Percentiles rank a stretch among this genome's conserved stretches.
Evolutionary conservation across 352 stramenopile genomes (phyloP).

Genomic region (Pythium oligandrum): DNA sequence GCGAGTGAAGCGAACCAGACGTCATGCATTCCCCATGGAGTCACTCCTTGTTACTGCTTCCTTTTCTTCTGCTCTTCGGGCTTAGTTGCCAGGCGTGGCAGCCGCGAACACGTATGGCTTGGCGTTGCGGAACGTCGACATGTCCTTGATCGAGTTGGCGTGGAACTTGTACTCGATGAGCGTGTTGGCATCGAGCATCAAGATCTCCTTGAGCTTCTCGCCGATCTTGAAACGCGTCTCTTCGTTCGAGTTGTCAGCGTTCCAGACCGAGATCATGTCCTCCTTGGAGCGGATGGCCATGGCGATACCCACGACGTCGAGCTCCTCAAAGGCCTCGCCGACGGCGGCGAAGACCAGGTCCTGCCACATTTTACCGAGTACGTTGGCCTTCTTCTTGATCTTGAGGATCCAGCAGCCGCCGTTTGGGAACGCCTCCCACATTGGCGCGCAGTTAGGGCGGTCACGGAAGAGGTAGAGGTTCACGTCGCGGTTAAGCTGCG

Average conservation of each 20-base stretch:
- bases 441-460: slow-evolving; percentile 78
- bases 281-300: slow-evolving; percentile 93
- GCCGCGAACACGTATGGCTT: slow-evolving; percentile 90
- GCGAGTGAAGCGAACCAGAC: neutral
- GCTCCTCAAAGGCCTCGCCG: slow-evolving; percentile 89
- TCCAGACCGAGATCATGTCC: slow-evolving; percentile 93
- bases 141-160: slow-evolving; percentile 90
- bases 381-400: slow-evolving; percentile 93
- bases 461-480: slow-evolving; percentile 94
- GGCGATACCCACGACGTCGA: slow-evolving; percentile 90
- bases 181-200: slow-evolving; percentile 92
- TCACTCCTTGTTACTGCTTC: neutral
- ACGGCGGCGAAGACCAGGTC: slow-evolving; percentile 91
- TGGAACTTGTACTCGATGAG: slow-evolving; percentile 95
- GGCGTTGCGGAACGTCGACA: slow-evolving; percentile 92
- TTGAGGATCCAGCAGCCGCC: slow-evolving; percentile 94
- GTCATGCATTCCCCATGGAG: neutral
- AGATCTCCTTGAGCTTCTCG: slow-evolving; percentile 92
- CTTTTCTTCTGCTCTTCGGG: neutral
- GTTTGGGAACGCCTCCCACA: slow-evolving; percentile 91
- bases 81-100: slow-evolving; percentile 45
- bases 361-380: slow-evolving; percentile 94
- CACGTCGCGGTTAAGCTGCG: slow-evolving; percentile 86
- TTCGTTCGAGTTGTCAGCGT: slow-evolving; percentile 90
- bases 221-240: slow-evolving; percentile 79